These are phyloP conservation scores for Cronartium quercuum DNA, from an alignment of 1,284 basidiomycete species.

Conservation along the genomic window DNA sequence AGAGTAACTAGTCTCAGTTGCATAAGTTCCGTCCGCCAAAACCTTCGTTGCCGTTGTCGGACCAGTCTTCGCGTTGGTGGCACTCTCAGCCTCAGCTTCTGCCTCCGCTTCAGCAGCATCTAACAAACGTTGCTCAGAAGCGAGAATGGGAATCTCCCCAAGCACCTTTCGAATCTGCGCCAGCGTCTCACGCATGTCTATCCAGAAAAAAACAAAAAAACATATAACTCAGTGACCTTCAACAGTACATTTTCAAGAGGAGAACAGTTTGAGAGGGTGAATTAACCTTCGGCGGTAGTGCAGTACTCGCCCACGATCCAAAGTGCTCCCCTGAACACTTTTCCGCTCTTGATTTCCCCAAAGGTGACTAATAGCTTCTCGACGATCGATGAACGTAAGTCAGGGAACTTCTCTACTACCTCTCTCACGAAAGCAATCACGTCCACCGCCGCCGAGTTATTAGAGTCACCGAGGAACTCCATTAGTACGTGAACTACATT, in stretches of 20 bases:
- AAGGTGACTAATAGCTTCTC: conserved; percentile 80
- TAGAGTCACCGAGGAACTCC: conserved; percentile 96
- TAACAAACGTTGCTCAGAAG: conserved; percentile 68
- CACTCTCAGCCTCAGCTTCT: conserved; percentile 49
- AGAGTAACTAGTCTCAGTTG: conserved; percentile 85
- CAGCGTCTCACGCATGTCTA: conserved; percentile 68
- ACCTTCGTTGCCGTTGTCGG: conserved; percentile 58
- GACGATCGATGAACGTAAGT: conserved; percentile 74
- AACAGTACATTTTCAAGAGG: not conserved
- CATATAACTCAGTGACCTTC: not conserved
- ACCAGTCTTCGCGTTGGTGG: conserved; percentile 43
- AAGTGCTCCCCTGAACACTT: conserved; percentile 90
- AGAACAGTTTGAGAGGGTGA: not conserved
- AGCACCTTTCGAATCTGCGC: conserved; percentile 77
- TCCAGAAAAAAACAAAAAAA: not conserved
- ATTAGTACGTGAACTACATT: conserved; percentile 94
- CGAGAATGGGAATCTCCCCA: conserved; percentile 92
- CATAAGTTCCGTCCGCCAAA: conserved; percentile 94
- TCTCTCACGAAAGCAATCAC: conserved; percentile 94
- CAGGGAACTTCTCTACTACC: conserved; percentile 96
- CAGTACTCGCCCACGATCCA: conserved; percentile 99
- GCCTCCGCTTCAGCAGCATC: conserved; percentile 65
- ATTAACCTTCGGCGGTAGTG: conserved; percentile 49
- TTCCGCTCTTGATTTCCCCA: conserved; percentile 86
- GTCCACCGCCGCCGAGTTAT: conserved; percentile 81